Evolutionary conservation across 768 basidiomycete species (phyloP), one percentile per base, ranked within the genome.

Genomic region (Suillus spraguei): DNA sequence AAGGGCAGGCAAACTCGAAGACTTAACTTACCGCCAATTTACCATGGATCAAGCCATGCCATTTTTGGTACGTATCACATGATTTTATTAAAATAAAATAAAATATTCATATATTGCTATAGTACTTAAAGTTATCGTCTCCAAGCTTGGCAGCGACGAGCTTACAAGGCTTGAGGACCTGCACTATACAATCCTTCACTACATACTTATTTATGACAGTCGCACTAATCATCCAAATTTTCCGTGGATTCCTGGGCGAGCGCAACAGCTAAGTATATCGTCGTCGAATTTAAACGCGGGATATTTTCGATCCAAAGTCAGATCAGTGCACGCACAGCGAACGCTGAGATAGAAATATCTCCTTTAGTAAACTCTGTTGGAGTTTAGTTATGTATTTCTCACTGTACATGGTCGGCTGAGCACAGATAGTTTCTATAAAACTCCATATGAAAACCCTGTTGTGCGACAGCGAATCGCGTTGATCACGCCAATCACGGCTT

Each of bases 21-120:
- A 52, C 60, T 50, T 52, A 52, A 64, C 38, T 54, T 14, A 33
- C 59, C 60, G 58, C 47, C 55, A 63, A 60, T 33, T 61, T 50
- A 16, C 42, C 38, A 60, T 50, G 50, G 32, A 50, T 50, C 49
- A 32, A 52, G 50, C 50, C 2, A 38, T 56, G 24, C 36, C 20
- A 53, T 53, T 32, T 50, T 53, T 53, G 52, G 52, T 33, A 28
- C 16, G 16, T 5, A 17, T 33, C 16, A 52, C 50, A 33, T 53
- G 32, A 52, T 17, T 50, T 32, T 52, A 32, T 52, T 50, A 17
- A 16, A 28, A 28, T 28, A 28, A 39, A 39, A 39, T 14, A 39
- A 39, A 39, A 38, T 38, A 47, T 47, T 46, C n/a, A 47, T 47
- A 22, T 24, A 7, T 24, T 47, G 6, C 47, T 1, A 28, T 28